These are phyloP conservation scores for Heimioporus sp. DNA, from an alignment of 768 basidiomycete genomes.

Conservation along the genomic window DNA sequence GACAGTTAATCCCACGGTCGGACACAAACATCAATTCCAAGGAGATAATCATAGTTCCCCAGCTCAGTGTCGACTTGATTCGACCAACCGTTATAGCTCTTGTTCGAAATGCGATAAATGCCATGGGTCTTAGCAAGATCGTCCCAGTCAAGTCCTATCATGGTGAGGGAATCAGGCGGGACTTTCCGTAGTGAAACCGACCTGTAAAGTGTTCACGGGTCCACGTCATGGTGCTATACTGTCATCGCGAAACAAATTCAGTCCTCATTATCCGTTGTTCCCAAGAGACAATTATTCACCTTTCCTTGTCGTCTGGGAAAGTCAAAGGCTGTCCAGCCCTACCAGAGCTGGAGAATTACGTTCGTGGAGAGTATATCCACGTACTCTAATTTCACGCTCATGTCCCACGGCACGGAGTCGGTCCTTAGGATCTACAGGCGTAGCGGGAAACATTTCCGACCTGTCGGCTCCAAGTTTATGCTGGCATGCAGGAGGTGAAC, in stretches of 20 bases:
- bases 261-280: background rate
- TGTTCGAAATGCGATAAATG: conserved; percentile 72
- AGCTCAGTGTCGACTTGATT: conserved; percentile 73
- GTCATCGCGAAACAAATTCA: background rate
- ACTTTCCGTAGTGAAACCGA: conserved; percentile 22
- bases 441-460: conserved; percentile 63
- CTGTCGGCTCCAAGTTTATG: conserved; percentile 86
- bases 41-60: conserved; percentile 86
- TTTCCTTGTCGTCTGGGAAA: conserved; percentile 76
- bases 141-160: conserved; percentile 81
- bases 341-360: conserved; percentile 1
- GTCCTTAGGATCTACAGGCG: conserved; percentile 69
- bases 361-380: conserved; percentile 5
- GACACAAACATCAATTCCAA: conserved; percentile 63
- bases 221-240: conserved; percentile 78
- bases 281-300: conserved; percentile 37
- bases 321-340: conserved; percentile 88
- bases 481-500: conserved; percentile 34
- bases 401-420: conserved; percentile 60
- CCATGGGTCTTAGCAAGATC: conserved; percentile 56
- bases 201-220: conserved; percentile 79
- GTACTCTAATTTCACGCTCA: conserved; percentile 64
- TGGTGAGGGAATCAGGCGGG: background rate
- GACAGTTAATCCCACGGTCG: background rate
- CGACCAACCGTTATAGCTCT: conserved; percentile 79